Percentiles rank a stretch among this genome's conserved stretches.
Evolutionary conservation across 176 grass and related monocot genomes (phyloP).

Genomic region (Triticum dicoccoides): DNA sequence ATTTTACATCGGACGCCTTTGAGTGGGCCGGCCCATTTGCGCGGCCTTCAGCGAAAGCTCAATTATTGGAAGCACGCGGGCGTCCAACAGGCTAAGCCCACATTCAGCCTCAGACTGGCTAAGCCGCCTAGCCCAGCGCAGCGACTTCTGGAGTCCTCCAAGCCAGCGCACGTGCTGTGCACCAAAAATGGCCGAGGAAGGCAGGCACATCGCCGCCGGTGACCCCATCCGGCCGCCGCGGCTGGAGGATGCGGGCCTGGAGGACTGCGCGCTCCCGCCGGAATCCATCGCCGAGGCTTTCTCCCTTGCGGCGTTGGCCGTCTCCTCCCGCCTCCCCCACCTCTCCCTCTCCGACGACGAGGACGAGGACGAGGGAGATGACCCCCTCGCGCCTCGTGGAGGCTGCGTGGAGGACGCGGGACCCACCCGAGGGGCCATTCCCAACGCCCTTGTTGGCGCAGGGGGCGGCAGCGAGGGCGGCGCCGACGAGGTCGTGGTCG

Average conservation of each 20-base stretch:
- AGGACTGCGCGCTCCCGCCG: slow-evolving; percentile 87
- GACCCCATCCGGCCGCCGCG: slow-evolving; percentile 14
- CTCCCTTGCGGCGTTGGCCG: slow-evolving; percentile 53
- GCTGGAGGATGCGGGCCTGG: slow-evolving; percentile 36
- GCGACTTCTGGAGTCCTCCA: no score
- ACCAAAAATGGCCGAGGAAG: slow-evolving; percentile 1
- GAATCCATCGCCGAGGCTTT: slow-evolving; percentile 86
- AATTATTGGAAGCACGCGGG: no score
- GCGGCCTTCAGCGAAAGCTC: no score
- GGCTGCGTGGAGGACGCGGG: slow-evolving; percentile 25
- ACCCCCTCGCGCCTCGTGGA: not conserved
- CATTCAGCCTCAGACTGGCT: no score
- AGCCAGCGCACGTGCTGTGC: no score
- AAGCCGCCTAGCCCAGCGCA: no score
- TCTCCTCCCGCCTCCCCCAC: slow-evolving; percentile 34
- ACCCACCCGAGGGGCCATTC: not conserved
- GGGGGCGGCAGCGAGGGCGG: not conserved
- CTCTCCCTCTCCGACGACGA: slow-evolving; percentile 20
- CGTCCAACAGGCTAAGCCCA: no score
- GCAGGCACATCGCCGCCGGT: not conserved
- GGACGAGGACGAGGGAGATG: slow-evolving; percentile 9
- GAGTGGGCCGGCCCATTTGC: no score
- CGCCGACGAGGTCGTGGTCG: slow-evolving; percentile 21
- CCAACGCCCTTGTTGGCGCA: slow-evolving; percentile 13
- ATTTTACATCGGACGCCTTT: no score